Conservation (phyloP, 805 yeast species). For the Dipodascopsis uninucleata region DNA sequence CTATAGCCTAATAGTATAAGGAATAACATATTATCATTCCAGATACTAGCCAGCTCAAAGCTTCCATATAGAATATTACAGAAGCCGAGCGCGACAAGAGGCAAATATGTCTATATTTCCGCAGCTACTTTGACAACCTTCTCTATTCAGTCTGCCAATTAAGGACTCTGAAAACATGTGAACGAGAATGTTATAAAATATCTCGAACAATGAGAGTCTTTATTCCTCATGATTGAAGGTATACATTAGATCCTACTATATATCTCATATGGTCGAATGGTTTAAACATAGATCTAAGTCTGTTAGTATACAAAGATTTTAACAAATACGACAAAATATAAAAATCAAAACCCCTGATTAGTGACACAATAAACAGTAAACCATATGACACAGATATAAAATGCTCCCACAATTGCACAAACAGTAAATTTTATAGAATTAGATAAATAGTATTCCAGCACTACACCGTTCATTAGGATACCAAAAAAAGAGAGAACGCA, state of each 20-base stretch:
- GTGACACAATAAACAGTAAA: neutral
- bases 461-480: neutral
- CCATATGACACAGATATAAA: neutral
- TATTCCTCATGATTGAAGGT: too few species aligned
- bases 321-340: neutral
- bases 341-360: neutral
- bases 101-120: neutral
- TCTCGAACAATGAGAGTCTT: too few species aligned
- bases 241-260: too few species aligned
- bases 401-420: constrained; percentile 4
- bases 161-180: neutral
- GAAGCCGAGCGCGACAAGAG: constrained; percentile 16
- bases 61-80: neutral
- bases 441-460: neutral
- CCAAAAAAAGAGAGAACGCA: neutral
- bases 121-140: neutral
- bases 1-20: constrained; percentile 9
- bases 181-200: neutral
- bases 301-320: neutral
- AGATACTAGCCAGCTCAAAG: constrained; percentile 11
- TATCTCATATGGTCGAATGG: too few species aligned
- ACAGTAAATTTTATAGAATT: constrained; percentile 7
- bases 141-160: neutral
- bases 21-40: neutral
- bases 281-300: neutral